Conservation (phyloP, 495 filamentous ascomycete species). For the Aspergillus nidulans region DNA sequence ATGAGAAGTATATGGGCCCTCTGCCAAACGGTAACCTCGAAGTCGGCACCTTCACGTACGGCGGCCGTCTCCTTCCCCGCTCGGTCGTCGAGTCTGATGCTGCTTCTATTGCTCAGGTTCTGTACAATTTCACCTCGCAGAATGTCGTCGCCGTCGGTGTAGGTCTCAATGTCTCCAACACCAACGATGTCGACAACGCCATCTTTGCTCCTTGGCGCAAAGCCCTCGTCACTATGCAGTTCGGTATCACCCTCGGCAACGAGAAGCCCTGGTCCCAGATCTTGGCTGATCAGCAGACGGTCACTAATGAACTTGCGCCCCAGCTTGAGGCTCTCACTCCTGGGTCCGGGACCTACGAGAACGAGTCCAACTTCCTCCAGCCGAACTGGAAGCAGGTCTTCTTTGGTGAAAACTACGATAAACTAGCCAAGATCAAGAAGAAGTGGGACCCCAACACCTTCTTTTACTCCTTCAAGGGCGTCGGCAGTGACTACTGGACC, state of each 20-base stretch:
- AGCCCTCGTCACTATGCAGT: conserved; percentile 43
- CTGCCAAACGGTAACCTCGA: conserved; percentile 36
- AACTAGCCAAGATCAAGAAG: conserved; percentile 36
- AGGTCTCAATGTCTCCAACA: conserved; percentile 35
- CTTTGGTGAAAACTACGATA: conserved; percentile 46
- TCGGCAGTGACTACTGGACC: conserved; percentile 51
- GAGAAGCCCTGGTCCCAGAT: conserved; percentile 40
- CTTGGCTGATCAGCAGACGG: conserved; percentile 34
- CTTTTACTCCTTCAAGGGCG: conserved; percentile 57
- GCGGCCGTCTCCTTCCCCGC: conserved; percentile 57
- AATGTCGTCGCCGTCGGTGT: conserved; percentile 45
- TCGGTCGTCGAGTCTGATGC: conserved; percentile 42
- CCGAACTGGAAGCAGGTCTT: conserved; percentile 50
- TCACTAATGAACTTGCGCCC: conserved; percentile 39
- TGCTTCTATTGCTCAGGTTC: conserved; percentile 31
- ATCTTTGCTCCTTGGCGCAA: conserved; percentile 55
- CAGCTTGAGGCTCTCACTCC: conserved; percentile 44
- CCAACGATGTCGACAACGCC: conserved; percentile 44
- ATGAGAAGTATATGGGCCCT: conserved; percentile 37
- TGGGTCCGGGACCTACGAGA: conserved; percentile 32
- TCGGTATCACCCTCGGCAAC: conserved; percentile 41
- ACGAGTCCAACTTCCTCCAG: conserved; percentile 48
- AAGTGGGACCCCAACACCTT: conserved; percentile 53
- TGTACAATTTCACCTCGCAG: conserved; percentile 36
- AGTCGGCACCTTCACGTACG: conserved; percentile 48